phyloP scores from a whole-genome alignment of 192 early-diverging fungal genomes.

The Phycomyces blakesleeanus region DNA sequence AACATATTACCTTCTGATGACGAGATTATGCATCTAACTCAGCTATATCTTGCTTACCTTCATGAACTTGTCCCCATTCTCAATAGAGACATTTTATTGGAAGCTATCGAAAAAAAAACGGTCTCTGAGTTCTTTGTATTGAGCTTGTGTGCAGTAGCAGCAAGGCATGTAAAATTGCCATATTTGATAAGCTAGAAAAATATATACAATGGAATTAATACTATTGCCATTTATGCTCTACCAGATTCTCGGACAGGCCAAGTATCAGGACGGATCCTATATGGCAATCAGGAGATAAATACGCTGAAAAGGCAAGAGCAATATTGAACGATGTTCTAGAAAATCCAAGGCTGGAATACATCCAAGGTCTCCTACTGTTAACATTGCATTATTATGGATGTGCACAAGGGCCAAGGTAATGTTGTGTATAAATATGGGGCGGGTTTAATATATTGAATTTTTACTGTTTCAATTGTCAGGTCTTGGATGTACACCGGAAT shows the following conservation, averaged over 20 bases:
- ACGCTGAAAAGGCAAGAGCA: conserved; percentile 43
- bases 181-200: neutral
- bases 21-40: neutral
- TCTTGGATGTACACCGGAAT: neutral
- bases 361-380: conserved; percentile 46
- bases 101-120: neutral
- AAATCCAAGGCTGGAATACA: conserved; percentile 39
- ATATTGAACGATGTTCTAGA: conserved; percentile 43
- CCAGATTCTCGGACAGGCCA: conserved; percentile 44
- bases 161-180: neutral
- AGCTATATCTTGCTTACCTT: neutral
- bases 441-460: neutral
- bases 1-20: neutral
- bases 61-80: neutral
- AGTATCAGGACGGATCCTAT: conserved; percentile 41
- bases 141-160: neutral
- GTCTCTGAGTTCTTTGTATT: neutral
- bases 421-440: too few species aligned
- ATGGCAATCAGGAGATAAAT: conserved; percentile 52
- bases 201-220: neutral
- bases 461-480: neutral
- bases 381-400: conserved; percentile 49
- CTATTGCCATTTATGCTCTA: neutral
- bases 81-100: neutral
- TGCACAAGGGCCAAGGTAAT: conserved; percentile 43